phyloP scores from a whole-genome alignment of 345 rosid species.

The Brassica juncea region DNA sequence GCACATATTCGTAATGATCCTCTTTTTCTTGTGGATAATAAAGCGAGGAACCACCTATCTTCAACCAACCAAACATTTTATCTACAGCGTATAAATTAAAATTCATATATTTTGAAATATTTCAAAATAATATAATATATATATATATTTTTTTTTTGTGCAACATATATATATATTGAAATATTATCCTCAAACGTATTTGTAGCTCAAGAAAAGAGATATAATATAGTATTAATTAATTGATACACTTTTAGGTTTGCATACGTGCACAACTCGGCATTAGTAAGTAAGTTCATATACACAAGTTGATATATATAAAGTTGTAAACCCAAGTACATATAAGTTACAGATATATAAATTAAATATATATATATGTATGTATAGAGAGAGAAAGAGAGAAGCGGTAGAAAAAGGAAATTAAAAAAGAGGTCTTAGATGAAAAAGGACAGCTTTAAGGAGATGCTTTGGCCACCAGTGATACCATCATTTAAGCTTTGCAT shows the following conservation, averaged over 20 bases:
- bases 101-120: background rate
- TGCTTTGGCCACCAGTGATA: constrained; percentile 45
- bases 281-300: background rate
- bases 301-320: background rate
- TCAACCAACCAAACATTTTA: constrained; percentile 25
- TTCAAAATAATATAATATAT: background rate
- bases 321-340: background rate
- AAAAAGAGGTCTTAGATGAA: constrained; percentile 24
- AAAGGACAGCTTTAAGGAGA: constrained; percentile 45
- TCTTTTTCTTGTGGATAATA: constrained; percentile 7
- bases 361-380: background rate
- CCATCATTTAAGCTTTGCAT: constrained; percentile 49
- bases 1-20: constrained; percentile 37
- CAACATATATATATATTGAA: no score
- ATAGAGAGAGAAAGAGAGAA: constrained; percentile 12
- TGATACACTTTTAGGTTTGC: constrained; percentile 9
- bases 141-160: no score
- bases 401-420: constrained; percentile 9
- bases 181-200: constrained; percentile 14
- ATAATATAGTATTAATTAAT: background rate
- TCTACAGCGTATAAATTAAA: constrained; percentile 2
- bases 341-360: background rate
- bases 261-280: constrained; percentile 7
- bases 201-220: constrained; percentile 11
- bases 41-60: constrained; percentile 14